A percentile compares a stretch with the other conserved stretches of the same genome.
Conservation (phyloP, 2,329 filamentous ascomycete genomes). For the Alternaria metachromatica region DNA sequence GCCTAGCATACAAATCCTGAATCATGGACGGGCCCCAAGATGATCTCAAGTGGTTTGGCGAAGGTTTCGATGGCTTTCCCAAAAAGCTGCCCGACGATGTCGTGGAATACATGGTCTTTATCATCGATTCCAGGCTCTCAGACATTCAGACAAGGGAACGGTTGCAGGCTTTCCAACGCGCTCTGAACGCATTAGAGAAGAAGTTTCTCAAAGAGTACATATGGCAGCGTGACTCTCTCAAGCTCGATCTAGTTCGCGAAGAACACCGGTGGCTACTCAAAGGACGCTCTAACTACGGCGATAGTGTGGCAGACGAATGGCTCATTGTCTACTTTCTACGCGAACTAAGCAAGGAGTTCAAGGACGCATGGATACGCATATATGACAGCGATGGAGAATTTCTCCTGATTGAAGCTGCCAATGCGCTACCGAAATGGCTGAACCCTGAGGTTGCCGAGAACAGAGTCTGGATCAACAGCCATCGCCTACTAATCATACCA, state of each 20-base stretch:
- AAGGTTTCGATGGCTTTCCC: constrained; percentile 70
- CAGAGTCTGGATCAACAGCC: constrained; percentile 85
- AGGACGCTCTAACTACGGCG: constrained; percentile 85
- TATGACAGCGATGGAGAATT: constrained; percentile 94
- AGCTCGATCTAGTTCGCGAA: constrained; percentile 67
- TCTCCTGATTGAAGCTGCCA: constrained; percentile 90
- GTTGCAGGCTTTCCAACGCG: constrained; percentile 75
- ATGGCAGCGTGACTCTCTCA: constrained; percentile 88
- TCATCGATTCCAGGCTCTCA: constrained; percentile 65
- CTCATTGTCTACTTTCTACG: constrained; percentile 88
- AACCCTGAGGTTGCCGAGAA: constrained; percentile 89
- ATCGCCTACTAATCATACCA: constrained; percentile 77
- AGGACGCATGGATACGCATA: constrained; percentile 80
- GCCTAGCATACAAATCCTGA: background rate
- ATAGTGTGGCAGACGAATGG: constrained; percentile 98
- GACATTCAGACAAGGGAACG: constrained; percentile 66
- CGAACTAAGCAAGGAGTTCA: constrained; percentile 76
- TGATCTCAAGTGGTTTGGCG: constrained; percentile 69
- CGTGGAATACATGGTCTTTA: constrained; percentile 82
- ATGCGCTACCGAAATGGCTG: constrained; percentile 85
- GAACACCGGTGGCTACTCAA: constrained; percentile 68
- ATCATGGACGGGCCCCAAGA: constrained; percentile 53
- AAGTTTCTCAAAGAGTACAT: constrained; percentile 82
- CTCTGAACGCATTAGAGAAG: constrained; percentile 68
- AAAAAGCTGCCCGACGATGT: constrained; percentile 79